A percentile compares a stretch with the other conserved stretches of the same genome.
Conservation (phyloP, 1,284 basidiomycete species). For the Rhodotorula sp. region DNA sequence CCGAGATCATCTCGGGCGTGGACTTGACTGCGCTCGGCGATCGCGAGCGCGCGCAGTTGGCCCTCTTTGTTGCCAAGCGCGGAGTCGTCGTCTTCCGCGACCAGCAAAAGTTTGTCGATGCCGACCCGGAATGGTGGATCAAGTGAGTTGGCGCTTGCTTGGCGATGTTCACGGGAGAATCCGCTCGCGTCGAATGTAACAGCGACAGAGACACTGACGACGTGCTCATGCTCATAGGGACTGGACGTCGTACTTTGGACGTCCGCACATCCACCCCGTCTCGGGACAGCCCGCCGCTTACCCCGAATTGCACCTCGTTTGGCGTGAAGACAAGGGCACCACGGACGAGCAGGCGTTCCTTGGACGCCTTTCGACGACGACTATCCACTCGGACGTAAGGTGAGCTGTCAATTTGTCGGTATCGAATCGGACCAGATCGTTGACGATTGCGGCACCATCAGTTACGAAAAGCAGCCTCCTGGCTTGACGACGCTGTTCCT, state of each 20-base stretch:
- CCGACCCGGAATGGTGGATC: conserved; percentile 64
- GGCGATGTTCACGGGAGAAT: conserved; percentile 42
- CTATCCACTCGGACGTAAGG: conserved; percentile 6
- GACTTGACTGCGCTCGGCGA: conserved; percentile 64
- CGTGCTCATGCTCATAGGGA: conserved; percentile 53
- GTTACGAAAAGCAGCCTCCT: conserved; percentile 46
- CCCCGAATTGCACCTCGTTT: conserved; percentile 74
- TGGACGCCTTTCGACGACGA: conserved; percentile 1
- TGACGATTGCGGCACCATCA: too few relatives aligned
- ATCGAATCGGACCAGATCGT: too few relatives aligned
- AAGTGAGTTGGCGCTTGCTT: conserved; percentile 42
- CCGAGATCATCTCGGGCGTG: conserved; percentile 68
- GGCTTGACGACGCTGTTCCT: conserved; percentile 46
- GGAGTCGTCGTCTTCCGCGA: conserved; percentile 60
- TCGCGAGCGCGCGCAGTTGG: conserved; percentile 68
- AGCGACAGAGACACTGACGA: not conserved
- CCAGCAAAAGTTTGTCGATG: conserved; percentile 70
- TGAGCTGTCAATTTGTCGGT: not conserved
- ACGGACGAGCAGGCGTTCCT: conserved; percentile 21
- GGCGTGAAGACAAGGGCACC: conserved; percentile 45
- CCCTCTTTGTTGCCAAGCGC: conserved; percentile 73
- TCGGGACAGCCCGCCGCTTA: conserved; percentile 68
- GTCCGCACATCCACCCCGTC: conserved; percentile 74
- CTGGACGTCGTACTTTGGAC: conserved; percentile 48
- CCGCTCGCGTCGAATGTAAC: conserved; percentile 42